Evolutionary conservation across 495 filamentous ascomycete genomes (phyloP).

Genomic region (Hypoxylon cercidicola): DNA sequence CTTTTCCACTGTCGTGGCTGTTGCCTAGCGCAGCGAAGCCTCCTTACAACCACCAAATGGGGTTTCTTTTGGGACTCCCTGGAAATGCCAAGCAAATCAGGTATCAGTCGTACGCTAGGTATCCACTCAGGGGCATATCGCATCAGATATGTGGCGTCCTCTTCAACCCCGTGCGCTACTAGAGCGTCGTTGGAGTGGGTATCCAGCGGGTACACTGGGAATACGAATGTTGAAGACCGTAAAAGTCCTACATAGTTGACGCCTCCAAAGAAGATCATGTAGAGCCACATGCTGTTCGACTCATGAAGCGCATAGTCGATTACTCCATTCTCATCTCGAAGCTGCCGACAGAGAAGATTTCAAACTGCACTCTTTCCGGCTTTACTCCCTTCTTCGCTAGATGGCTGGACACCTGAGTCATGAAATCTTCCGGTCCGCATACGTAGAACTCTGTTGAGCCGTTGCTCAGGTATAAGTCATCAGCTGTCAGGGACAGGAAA

Average conservation of each 20-base stretch:
- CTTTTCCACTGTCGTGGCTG: too few species aligned
- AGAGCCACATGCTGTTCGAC: background rate
- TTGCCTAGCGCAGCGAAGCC: too few species aligned
- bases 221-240: background rate
- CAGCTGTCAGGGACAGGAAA: conserved; percentile 57
- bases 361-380: conserved; percentile 64
- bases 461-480: conserved; percentile 63
- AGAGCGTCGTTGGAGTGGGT: background rate
- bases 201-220: background rate
- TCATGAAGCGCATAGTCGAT: background rate
- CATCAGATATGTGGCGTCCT: background rate
- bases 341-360: conserved; percentile 68
- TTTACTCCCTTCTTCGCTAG: conserved; percentile 59
- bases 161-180: background rate
- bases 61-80: background rate
- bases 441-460: conserved; percentile 69
- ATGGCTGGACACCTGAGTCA: conserved; percentile 58
- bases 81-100: background rate
- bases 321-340: conserved; percentile 41
- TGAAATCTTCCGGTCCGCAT: conserved; percentile 70
- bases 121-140: background rate
- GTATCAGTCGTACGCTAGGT: background rate
- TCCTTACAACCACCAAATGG: too few species aligned
- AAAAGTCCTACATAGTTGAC: background rate
- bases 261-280: background rate